phyloP scores from a whole-genome alignment of 2,329 filamentous ascomycete species.

The Neofusicoccum laricinum region DNA sequence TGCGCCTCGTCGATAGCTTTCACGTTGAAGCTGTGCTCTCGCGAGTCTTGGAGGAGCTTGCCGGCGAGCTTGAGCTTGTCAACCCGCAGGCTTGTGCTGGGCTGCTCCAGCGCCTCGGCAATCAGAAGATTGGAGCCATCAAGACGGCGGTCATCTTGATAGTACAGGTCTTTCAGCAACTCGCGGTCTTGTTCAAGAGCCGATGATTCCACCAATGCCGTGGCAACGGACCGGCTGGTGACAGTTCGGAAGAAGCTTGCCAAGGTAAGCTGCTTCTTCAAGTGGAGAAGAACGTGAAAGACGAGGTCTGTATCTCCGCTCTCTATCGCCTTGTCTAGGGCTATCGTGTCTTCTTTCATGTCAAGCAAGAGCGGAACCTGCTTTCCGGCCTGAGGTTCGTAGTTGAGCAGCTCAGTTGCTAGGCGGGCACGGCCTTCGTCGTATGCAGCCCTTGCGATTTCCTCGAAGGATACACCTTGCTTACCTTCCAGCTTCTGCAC shows the following conservation, averaged over 20 bases:
- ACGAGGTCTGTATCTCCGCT: constrained; percentile 92
- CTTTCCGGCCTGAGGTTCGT: constrained; percentile 90
- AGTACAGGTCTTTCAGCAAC: constrained; percentile 91
- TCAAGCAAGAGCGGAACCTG: constrained; percentile 89
- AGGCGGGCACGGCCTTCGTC: constrained; percentile 88
- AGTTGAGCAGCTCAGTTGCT: constrained; percentile 85
- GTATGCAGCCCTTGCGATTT: constrained; percentile 88
- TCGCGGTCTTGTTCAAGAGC: constrained; percentile 76
- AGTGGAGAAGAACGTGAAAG: constrained; percentile 80
- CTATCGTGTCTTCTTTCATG: constrained; percentile 95
- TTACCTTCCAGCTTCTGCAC: constrained; percentile 85
- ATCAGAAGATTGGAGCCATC: constrained; percentile 88
- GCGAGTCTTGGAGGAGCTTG: constrained; percentile 79
- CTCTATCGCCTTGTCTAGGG: constrained; percentile 93
- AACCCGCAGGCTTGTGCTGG: constrained; percentile 64
- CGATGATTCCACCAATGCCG: constrained; percentile 82
- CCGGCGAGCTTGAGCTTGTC: constrained; percentile 88
- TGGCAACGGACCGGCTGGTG: constrained; percentile 79
- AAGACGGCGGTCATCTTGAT: constrained; percentile 87
- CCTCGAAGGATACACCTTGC: constrained; percentile 90
- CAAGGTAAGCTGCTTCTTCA: constrained; percentile 86
- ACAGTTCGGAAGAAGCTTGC: constrained; percentile 91
- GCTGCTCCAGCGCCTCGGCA: constrained; percentile 74
- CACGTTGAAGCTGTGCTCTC: constrained; percentile 73
- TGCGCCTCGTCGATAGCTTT: constrained; percentile 75